Percentiles rank a stretch among this genome's conserved stretches.
These are phyloP conservation scores for Dactylellina cionopaga DNA, from an alignment of 2,329 filamentous ascomycete species.

Conservation along the genomic window DNA sequence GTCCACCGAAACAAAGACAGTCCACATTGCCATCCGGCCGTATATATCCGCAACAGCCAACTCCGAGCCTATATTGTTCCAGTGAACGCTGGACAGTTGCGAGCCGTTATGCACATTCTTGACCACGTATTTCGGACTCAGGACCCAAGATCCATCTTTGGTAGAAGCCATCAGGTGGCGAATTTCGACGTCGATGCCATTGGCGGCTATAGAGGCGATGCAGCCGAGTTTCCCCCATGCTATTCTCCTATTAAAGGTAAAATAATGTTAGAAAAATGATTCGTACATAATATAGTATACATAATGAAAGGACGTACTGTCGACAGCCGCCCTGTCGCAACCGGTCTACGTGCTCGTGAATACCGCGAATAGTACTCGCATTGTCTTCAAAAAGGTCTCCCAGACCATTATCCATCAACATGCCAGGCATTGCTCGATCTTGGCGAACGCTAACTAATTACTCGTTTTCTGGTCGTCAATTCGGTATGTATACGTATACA, in stretches of 20 bases:
- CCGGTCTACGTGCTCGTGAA: constrained; percentile 54
- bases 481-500: neutral
- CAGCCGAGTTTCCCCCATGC: constrained; percentile 89
- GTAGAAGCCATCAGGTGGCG: constrained; percentile 76
- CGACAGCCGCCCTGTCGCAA: constrained; percentile 56
- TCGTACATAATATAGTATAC: neutral
- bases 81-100: constrained; percentile 80
- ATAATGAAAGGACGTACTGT: constrained; percentile 48
- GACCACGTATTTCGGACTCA: constrained; percentile 76
- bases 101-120: constrained; percentile 71
- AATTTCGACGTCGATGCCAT: constrained; percentile 76
- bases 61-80: constrained; percentile 80
- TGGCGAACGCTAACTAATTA: neutral
- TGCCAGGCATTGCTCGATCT: constrained; percentile 20
- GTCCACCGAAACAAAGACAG: constrained; percentile 77
- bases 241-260: constrained; percentile 71
- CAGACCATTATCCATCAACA: constrained; percentile 47
- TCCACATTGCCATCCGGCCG: constrained; percentile 79
- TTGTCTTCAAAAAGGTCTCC: constrained; percentile 50
- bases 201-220: constrained; percentile 80
- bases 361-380: constrained; percentile 51
- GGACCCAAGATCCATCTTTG: constrained; percentile 76
- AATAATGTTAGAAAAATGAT: constrained; percentile 36
- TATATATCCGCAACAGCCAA: constrained; percentile 83
- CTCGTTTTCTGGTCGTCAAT: neutral